Evolutionary conservation across 2,329 filamentous ascomycete genomes (phyloP).

Genomic region (Paracoccidioides brasiliensis): DNA sequence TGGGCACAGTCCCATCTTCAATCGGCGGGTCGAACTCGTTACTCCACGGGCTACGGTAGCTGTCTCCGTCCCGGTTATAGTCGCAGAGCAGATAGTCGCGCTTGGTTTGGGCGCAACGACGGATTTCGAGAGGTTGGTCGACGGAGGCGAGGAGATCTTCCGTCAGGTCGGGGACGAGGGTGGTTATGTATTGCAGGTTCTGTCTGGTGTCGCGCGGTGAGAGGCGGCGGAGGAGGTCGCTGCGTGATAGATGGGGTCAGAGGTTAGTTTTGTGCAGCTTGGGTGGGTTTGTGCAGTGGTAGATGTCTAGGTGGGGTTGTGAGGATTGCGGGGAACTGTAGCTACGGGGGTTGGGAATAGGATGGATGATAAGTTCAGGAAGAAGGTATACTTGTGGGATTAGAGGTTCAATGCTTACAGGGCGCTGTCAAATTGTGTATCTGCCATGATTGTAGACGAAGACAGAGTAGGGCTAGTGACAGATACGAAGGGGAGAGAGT

Average conservation of each 20-base stretch:
- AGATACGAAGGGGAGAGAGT: neutral
- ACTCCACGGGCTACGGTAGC: conserved; percentile 96
- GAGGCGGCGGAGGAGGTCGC: conserved; percentile 93
- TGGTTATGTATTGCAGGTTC: conserved; percentile 81
- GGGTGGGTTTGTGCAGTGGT: conserved; percentile 4
- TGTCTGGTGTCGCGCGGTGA: conserved; percentile 83
- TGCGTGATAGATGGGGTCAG: conserved; percentile 27
- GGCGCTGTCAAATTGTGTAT: conserved; percentile 39
- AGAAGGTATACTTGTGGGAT: neutral
- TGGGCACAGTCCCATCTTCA: conserved; percentile 75
- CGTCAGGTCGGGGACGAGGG: conserved; percentile 77
- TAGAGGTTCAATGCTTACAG: conserved; percentile 27
- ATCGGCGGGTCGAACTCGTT: conserved; percentile 94
- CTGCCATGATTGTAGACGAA: conserved; percentile 25
- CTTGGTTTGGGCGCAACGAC: conserved; percentile 74
- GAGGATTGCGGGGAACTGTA: neutral
- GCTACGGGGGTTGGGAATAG: conserved; percentile 10
- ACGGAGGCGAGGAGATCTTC: conserved; percentile 97
- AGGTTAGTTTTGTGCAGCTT: conserved; percentile 7
- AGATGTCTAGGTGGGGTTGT: conserved; percentile 11
- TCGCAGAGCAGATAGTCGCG: conserved; percentile 97
- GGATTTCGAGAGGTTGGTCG: conserved; percentile 81
- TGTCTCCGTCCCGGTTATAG: conserved; percentile 98
- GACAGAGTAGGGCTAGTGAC: neutral
- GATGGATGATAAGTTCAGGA: neutral